Evolutionary conservation across 2,329 filamentous ascomycete genomes (phyloP).

Genomic region (Orbilia javanica): DNA sequence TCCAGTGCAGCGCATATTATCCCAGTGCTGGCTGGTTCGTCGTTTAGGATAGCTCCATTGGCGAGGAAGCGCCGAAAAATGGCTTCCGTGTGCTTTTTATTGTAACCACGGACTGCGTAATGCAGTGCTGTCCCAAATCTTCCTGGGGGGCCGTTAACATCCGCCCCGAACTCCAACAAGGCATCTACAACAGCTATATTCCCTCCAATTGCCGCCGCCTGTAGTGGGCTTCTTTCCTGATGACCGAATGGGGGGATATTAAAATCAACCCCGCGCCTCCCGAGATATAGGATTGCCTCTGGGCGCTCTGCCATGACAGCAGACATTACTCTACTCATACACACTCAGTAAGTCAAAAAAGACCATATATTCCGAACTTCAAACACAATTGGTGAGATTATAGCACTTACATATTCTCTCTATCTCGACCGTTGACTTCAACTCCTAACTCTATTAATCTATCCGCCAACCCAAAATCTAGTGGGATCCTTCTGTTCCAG

Average conservation of each 20-base stretch:
- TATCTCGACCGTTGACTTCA: too few relatives aligned
- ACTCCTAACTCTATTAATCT: too few relatives aligned
- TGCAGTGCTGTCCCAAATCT: background rate
- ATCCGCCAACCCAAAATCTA: too few relatives aligned
- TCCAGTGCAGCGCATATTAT: conserved; percentile 8
- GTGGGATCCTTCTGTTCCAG: too few relatives aligned
- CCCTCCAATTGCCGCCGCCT: conserved; percentile 6
- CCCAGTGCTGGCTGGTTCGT: background rate
- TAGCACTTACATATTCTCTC: too few relatives aligned
- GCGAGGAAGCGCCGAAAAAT: conserved; percentile 8
- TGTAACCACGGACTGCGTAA: conserved; percentile 5
- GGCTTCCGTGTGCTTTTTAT: background rate
- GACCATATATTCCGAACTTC: too few relatives aligned
- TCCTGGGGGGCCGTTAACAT: conserved; percentile 18
- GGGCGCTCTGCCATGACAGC: too few relatives aligned
- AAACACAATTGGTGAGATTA: too few relatives aligned
- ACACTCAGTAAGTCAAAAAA: too few relatives aligned
- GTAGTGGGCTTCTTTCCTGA: conserved; percentile 15
- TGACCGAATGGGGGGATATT: conserved; percentile 1
- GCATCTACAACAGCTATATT: conserved; percentile 15
- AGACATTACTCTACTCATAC: too few relatives aligned
- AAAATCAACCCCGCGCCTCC: conserved; percentile 13
- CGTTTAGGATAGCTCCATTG: conserved; percentile 14
- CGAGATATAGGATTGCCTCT: conserved; percentile 25
- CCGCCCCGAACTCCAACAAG: conserved; percentile 18